phyloP scores from a whole-genome alignment of 2,329 filamentous ascomycete genomes.

The Cercospora sp. region DNA sequence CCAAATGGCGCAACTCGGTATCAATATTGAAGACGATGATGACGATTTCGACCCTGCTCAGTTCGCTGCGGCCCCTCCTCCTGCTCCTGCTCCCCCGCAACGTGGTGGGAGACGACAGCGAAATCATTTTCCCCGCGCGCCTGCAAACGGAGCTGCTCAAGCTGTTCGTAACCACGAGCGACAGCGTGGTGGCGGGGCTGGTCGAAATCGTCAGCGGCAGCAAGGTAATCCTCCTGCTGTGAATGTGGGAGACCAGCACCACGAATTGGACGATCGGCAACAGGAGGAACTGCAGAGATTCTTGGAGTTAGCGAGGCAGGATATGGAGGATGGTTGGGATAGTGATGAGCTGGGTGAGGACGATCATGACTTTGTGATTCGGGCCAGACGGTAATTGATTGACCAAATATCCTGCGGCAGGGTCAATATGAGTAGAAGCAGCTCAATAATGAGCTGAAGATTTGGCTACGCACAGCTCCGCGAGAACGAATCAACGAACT shows the following conservation, averaged over 20 bases:
- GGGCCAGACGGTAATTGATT: conserved; percentile 15
- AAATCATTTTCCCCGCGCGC: conserved; percentile 31
- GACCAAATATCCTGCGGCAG: not conserved
- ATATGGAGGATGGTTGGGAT: conserved; percentile 61
- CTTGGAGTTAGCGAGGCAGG: conserved; percentile 52
- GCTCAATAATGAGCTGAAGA: not conserved
- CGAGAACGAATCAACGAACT: not conserved
- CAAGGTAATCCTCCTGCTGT: conserved; percentile 6
- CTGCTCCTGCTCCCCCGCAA: conserved; percentile 8
- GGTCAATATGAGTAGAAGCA: not conserved
- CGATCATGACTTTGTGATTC: conserved; percentile 33
- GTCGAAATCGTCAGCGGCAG: conserved; percentile 21
- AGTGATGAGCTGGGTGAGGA: conserved; percentile 56
- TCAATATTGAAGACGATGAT: conserved; percentile 16
- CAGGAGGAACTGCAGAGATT: conserved; percentile 51
- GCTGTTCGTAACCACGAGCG: conserved; percentile 26
- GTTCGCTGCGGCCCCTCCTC: not conserved
- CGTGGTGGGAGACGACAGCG: conserved; percentile 23
- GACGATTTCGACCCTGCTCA: conserved; percentile 7
- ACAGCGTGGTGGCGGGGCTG: conserved; percentile 4
- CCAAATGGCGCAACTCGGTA: conserved; percentile 26
- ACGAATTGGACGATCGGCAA: conserved; percentile 29
- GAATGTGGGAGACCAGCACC: conserved; percentile 17
- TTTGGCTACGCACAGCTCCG: not conserved
- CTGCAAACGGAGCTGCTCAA: conserved; percentile 25